A percentile compares a stretch with the other conserved stretches of the same genome.
phyloP scores from a whole-genome alignment of 352 stramenopile species.

The Globisporangium orthogonon region DNA sequence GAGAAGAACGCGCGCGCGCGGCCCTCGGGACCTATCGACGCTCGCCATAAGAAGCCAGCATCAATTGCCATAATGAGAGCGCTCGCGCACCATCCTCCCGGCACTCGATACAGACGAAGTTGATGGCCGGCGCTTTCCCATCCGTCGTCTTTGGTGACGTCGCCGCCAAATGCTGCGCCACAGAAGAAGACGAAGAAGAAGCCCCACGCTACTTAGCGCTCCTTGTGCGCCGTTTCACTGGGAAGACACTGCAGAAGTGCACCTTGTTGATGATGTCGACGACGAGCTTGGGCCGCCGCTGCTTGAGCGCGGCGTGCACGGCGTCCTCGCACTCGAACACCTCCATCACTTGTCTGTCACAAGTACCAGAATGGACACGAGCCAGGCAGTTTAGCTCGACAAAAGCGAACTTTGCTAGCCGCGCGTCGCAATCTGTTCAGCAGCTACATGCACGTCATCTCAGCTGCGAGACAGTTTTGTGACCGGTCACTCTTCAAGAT shows the following conservation, averaged over 20 bases:
- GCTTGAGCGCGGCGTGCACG: slow-evolving; percentile 68
- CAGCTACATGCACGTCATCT: not conserved
- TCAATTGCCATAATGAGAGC: no score
- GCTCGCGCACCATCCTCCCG: slow-evolving; percentile 40
- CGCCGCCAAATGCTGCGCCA: slow-evolving; percentile 33
- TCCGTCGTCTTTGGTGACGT: slow-evolving; percentile 6
- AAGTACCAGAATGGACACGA: not conserved
- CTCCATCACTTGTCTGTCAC: slow-evolving; percentile 33
- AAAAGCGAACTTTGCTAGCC: not conserved
- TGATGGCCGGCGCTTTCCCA: slow-evolving; percentile 22
- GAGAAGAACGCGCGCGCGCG: slow-evolving; percentile 80
- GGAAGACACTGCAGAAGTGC: not conserved
- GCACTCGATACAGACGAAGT: slow-evolving; percentile 80
- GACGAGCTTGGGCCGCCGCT: slow-evolving; percentile 56
- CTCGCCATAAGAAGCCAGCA: no score
- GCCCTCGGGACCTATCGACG: slow-evolving; percentile 48
- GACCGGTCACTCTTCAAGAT: slow-evolving; percentile 16
- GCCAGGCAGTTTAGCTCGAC: no score
- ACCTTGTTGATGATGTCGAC: slow-evolving; percentile 75
- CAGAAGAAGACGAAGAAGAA: not conserved
- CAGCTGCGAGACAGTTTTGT: not conserved
- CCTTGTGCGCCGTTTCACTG: not conserved
- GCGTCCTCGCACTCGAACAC: slow-evolving; percentile 73
- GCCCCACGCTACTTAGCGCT: not conserved
- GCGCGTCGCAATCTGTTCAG: not conserved